phyloP scores from a whole-genome alignment of 2,329 filamentous ascomycete genomes.

The Fusarium secorum region DNA sequence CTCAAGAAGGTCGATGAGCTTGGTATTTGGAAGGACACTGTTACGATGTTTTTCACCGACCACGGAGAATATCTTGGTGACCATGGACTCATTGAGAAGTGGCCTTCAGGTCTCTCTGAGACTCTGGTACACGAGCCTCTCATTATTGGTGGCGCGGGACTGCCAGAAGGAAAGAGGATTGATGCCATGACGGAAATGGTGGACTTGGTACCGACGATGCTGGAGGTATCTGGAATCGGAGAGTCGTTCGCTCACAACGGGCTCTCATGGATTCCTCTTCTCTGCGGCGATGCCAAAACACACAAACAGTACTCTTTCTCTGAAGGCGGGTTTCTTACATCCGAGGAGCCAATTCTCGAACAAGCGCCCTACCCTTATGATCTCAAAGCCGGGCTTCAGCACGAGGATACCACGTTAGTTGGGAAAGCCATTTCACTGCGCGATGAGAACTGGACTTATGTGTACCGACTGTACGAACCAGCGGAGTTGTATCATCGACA shows the following conservation, averaged over 20 bases:
- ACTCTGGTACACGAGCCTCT: constrained; percentile 54
- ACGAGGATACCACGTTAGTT: constrained; percentile 53
- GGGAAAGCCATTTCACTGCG: constrained; percentile 53
- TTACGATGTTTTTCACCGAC: constrained; percentile 56
- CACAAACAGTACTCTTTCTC: constrained; percentile 54
- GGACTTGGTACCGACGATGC: constrained; percentile 54
- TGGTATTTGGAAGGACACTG: constrained; percentile 49
- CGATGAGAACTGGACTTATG: constrained; percentile 50
- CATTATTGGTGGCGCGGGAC: constrained; percentile 52
- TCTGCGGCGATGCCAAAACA: constrained; percentile 32
- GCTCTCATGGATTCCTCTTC: constrained; percentile 44
- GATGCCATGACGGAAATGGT: constrained; percentile 55
- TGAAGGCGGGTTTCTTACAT: constrained; percentile 54
- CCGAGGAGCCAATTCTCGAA: constrained; percentile 56
- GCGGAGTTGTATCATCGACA: constrained; percentile 53
- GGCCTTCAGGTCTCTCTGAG: constrained; percentile 55
- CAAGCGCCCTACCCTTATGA: constrained; percentile 55
- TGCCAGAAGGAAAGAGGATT: constrained; percentile 47
- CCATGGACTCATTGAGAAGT: constrained; percentile 58
- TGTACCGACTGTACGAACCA: constrained; percentile 56
- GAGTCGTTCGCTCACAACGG: constrained; percentile 54
- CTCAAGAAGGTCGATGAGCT: constrained; percentile 46
- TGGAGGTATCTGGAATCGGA: constrained; percentile 49
- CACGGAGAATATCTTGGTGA: constrained; percentile 58
- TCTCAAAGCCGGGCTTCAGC: constrained; percentile 55